phyloP scores from a whole-genome alignment of 2,329 filamentous ascomycete species.

The Aspergillus ustus region DNA sequence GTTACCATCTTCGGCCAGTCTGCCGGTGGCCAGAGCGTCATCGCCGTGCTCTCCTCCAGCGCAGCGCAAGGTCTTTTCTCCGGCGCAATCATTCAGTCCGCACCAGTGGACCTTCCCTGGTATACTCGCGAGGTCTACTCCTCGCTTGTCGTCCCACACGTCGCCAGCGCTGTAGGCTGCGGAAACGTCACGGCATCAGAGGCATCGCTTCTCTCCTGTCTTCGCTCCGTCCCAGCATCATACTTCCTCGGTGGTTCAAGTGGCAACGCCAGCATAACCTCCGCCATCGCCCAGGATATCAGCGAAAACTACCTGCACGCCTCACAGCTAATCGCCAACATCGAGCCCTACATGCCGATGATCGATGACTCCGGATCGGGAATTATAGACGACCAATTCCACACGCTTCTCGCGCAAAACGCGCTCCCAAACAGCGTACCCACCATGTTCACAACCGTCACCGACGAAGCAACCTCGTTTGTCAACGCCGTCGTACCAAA shows the following conservation, averaged over 20 bases:
- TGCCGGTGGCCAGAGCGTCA: constrained; percentile 58
- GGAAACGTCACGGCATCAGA: constrained; percentile 19
- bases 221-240: constrained; percentile 28
- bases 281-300: constrained; percentile 14
- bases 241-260: constrained; percentile 30
- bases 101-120: constrained; percentile 33
- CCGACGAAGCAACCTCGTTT: constrained; percentile 31
- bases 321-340: constrained; percentile 22
- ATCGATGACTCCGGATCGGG: constrained; percentile 31
- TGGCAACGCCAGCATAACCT: constrained; percentile 17
- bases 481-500: constrained; percentile 16
- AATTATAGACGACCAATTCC: constrained; percentile 35
- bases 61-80: constrained; percentile 34
- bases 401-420: constrained; percentile 25
- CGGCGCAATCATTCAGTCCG: constrained; percentile 33
- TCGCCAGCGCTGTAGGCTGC: constrained; percentile 31
- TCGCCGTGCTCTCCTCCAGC: constrained; percentile 32
- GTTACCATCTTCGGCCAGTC: constrained; percentile 44
- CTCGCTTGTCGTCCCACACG: constrained; percentile 24
- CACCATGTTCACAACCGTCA: constrained; percentile 34
- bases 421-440: constrained; percentile 32
- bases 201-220: constrained; percentile 25
- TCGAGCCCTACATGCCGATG: constrained; percentile 33
- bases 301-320: constrained; percentile 25
- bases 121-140: constrained; percentile 31